Conservation (phyloP, 1,139 yeast genomes). For the Pichia sp. region DNA sequence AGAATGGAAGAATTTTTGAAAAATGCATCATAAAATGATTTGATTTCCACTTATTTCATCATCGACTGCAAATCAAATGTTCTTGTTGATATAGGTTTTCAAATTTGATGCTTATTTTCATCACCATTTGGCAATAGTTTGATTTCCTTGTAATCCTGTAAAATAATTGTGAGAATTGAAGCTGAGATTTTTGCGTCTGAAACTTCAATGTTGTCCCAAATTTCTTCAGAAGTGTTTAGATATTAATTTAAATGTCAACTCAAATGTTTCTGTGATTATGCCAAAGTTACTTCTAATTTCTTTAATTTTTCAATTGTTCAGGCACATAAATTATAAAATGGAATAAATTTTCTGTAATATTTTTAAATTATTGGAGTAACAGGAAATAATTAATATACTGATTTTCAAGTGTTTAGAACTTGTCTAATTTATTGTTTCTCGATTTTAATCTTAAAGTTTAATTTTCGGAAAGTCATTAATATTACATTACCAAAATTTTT, state of each 20-base stretch:
- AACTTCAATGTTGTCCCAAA: conserved; percentile 30
- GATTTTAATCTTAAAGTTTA: too few relatives aligned
- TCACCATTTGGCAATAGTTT: conserved; percentile 53
- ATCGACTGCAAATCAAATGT: conserved; percentile 57
- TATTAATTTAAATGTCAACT: conserved; percentile 37
- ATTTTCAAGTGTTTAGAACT: too few relatives aligned
- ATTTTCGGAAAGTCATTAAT: too few relatives aligned
- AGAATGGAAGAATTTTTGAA: conserved; percentile 74
- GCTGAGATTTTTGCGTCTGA: conserved; percentile 44
- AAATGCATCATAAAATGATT: conserved; percentile 76
- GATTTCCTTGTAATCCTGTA: conserved; percentile 71
- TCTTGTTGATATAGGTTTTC: conserved; percentile 48
- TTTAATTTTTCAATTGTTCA: conserved; percentile 40
- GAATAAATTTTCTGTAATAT: too few relatives aligned
- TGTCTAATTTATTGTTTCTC: too few relatives aligned
- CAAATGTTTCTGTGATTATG: conserved; percentile 52
- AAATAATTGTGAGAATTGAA: conserved; percentile 55
- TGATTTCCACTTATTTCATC: conserved; percentile 52
- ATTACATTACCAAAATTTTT: too few relatives aligned
- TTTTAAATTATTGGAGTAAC: too few relatives aligned
- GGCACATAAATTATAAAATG: too few relatives aligned
- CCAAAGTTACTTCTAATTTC: conserved; percentile 55
- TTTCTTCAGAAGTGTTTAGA: conserved; percentile 15
- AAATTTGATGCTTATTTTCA: conserved; percentile 44
- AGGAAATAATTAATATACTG: too few relatives aligned